phyloP scores from a whole-genome alignment of 441 rosid species.

The Populus hybrid region DNA sequence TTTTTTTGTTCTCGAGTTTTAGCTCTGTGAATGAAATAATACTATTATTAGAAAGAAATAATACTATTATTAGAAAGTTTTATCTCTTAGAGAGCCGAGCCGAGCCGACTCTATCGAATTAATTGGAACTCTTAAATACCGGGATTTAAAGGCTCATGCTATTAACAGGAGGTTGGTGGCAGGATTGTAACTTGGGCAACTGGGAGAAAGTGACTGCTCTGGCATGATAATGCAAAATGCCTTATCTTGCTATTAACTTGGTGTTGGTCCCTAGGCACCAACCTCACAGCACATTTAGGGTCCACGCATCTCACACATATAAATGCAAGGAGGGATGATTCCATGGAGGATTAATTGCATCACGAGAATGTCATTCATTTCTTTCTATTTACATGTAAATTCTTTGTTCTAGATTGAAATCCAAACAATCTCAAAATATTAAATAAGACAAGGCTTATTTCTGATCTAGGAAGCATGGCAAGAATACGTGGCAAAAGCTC shows the following conservation, averaged over 20 bases:
- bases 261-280: conserved; percentile 2
- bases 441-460: background rate
- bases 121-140: no score
- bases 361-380: background rate
- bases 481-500: background rate
- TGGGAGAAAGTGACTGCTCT: conserved; percentile 30
- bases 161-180: conserved; percentile 1
- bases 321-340: conserved; percentile 19
- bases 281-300: conserved; percentile 20
- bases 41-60: no score
- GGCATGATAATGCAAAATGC: conserved; percentile 18
- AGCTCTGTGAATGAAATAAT: no score
- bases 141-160: background rate
- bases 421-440: background rate
- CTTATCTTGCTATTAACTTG: conserved; percentile 19
- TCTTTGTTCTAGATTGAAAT: background rate
- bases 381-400: background rate
- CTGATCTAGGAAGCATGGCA: background rate
- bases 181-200: conserved; percentile 8
- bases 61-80: no score
- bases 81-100: no score
- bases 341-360: background rate
- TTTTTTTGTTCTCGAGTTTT: no score
- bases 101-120: no score
- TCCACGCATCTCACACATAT: conserved; percentile 21